These are phyloP conservation scores for Cytospora chrysosperma DNA, from an alignment of 2,329 filamentous ascomycete genomes.

Conservation along the genomic window DNA sequence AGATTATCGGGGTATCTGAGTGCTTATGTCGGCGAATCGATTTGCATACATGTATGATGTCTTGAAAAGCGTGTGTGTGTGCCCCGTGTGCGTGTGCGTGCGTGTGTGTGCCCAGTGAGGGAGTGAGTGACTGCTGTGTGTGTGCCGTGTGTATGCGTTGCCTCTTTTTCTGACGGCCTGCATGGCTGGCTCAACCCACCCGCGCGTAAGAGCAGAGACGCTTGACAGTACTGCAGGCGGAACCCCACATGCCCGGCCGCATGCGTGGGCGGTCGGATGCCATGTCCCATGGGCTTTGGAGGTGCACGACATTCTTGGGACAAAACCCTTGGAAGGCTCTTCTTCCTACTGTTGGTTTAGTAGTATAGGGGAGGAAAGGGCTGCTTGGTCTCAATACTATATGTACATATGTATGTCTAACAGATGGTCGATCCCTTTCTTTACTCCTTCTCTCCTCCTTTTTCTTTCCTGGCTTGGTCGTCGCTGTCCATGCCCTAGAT, in stretches of 20 bases:
- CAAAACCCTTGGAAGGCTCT: neutral
- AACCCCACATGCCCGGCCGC: constrained; percentile 5
- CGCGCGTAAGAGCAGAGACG: neutral
- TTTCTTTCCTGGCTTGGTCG: neutral
- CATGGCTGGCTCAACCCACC: neutral
- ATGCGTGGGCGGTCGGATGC: neutral
- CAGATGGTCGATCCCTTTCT: neutral
- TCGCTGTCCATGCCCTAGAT: neutral
- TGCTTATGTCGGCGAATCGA: constrained; percentile 1
- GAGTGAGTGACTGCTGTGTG: neutral
- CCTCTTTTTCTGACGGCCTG: too few species aligned
- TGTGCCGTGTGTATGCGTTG: neutral
- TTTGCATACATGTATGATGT: neutral
- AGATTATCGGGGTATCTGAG: neutral
- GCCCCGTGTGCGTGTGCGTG: neutral
- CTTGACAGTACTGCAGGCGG: neutral
- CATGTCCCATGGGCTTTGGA: neutral
- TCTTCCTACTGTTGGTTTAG: too few species aligned
- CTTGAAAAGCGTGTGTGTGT: neutral
- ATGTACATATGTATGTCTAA: neutral
- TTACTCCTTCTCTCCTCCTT: too few species aligned
- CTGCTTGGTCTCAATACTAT: neutral
- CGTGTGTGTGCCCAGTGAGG: neutral
- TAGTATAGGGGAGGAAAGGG: neutral
- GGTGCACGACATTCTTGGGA: neutral